phyloP scores from a whole-genome alignment of 345 rosid species.

The Passiflora organensis region DNA sequence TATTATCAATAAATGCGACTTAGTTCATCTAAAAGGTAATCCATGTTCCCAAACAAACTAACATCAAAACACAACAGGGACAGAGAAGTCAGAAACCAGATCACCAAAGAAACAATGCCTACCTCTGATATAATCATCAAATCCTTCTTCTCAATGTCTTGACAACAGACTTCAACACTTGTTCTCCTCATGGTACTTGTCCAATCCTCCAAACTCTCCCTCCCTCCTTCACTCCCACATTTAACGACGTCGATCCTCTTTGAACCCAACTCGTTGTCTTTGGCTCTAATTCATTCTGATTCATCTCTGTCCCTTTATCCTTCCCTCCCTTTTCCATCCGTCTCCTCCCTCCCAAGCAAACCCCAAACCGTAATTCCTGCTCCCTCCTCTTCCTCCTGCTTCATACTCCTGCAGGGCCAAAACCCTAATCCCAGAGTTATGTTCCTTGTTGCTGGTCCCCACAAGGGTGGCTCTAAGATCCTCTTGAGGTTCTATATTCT shows the following conservation, averaged over 20 bases:
- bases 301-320: slow-evolving; percentile 64
- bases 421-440: slow-evolving; percentile 30
- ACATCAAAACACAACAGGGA: too few relatives aligned
- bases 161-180: not conserved
- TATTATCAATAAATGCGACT: too few relatives aligned
- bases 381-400: slow-evolving; percentile 31
- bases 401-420: slow-evolving; percentile 12
- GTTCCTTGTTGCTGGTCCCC: slow-evolving; percentile 51
- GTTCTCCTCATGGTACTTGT: slow-evolving; percentile 33
- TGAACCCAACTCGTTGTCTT: slow-evolving; percentile 61
- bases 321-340: slow-evolving; percentile 37
- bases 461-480: slow-evolving; percentile 51
- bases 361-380: slow-evolving; percentile 24
- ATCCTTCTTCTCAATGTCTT: slow-evolving; percentile 14
- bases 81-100: not conserved
- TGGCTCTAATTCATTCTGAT: slow-evolving; percentile 61
- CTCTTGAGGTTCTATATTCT: slow-evolving; percentile 47
- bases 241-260: slow-evolving; percentile 42
- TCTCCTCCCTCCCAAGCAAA: slow-evolving; percentile 37
- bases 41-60: too few relatives aligned
- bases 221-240: slow-evolving; percentile 35
- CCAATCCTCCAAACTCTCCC: slow-evolving; percentile 44
- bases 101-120: not conserved
- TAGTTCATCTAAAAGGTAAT: too few relatives aligned
- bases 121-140: not conserved